phyloP scores from a whole-genome alignment of 179 eudicot species.

The Spinacia oleracea region DNA sequence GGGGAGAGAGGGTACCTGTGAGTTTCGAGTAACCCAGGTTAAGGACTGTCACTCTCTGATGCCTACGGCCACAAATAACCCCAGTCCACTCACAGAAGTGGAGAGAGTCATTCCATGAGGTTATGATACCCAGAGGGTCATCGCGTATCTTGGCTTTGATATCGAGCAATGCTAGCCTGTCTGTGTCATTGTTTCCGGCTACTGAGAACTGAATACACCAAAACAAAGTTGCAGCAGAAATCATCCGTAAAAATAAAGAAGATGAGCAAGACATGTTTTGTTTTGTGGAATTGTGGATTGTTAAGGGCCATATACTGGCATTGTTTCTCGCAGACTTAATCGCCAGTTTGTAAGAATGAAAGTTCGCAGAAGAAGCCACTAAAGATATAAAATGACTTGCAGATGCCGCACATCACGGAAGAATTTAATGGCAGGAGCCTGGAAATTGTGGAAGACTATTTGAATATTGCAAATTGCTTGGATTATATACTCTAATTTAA shows the following conservation, averaged over 20 bases:
- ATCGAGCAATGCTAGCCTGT: not conserved
- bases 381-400: too few species aligned
- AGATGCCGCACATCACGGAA: too few species aligned
- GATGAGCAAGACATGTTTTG: not conserved
- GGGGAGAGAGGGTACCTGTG: conserved; percentile 16
- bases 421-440: too few species aligned
- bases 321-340: too few species aligned
- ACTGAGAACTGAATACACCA: not conserved
- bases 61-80: not conserved
- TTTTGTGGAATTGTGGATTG: too few species aligned
- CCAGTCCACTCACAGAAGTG: not conserved
- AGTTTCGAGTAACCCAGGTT: not conserved
- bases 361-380: too few species aligned
- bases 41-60: not conserved
- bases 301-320: too few species aligned
- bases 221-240: not conserved
- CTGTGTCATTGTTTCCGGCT: conserved; percentile 13
- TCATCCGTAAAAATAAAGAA: not conserved
- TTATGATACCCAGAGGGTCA: not conserved
- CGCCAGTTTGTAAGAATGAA: too few species aligned
- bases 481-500: too few species aligned
- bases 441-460: too few species aligned
- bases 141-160: not conserved
- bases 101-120: conserved; percentile 4
- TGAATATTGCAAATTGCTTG: too few species aligned